Evolutionary conservation across 768 basidiomycete species (phyloP).

Genomic region (Lentinula edodes): DNA sequence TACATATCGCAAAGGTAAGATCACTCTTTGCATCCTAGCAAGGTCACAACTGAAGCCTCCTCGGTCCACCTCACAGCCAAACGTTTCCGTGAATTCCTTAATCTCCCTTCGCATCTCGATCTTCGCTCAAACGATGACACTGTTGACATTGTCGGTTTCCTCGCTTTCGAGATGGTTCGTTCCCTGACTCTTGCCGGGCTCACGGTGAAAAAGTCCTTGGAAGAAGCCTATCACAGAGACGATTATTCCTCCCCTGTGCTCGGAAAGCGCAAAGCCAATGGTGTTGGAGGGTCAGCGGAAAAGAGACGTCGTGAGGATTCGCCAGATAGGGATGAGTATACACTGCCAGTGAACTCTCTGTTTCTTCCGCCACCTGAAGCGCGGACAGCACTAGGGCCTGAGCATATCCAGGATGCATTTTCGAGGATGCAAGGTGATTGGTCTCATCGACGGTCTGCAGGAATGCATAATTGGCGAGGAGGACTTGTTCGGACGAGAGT

Average conservation of each 20-base stretch:
- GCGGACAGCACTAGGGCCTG: conserved; percentile 68
- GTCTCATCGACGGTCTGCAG: conserved; percentile 74
- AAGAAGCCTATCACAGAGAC: conserved; percentile 64
- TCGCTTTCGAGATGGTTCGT: conserved; percentile 96
- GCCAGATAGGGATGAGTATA: conserved; percentile 60
- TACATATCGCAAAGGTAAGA: conserved; percentile 89
- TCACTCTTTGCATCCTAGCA: not conserved
- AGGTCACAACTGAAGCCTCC: not conserved
- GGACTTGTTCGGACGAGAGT: conserved; percentile 76
- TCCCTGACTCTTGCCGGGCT: conserved; percentile 87
- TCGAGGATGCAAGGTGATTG: conserved; percentile 85
- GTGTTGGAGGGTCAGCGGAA: conserved; percentile 41
- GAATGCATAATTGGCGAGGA: conserved; percentile 87
- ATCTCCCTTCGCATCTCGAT: conserved; percentile 81
- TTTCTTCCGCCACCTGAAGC: conserved; percentile 83
- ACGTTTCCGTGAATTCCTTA: conserved; percentile 92
- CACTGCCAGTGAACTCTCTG: conserved; percentile 63
- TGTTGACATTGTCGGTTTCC: conserved; percentile 93
- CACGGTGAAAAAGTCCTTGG: conserved; percentile 73
- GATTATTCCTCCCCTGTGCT: conserved; percentile 60
- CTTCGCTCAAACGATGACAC: conserved; percentile 92
- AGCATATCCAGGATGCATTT: conserved; percentile 91
- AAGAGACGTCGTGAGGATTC: conserved; percentile 53
- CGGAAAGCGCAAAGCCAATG: conserved; percentile 62
- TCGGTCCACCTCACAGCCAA: conserved; percentile 49